Evolutionary conservation across 805 yeast genomes (phyloP).

Genomic region (Komagataella pseudopastoris): DNA sequence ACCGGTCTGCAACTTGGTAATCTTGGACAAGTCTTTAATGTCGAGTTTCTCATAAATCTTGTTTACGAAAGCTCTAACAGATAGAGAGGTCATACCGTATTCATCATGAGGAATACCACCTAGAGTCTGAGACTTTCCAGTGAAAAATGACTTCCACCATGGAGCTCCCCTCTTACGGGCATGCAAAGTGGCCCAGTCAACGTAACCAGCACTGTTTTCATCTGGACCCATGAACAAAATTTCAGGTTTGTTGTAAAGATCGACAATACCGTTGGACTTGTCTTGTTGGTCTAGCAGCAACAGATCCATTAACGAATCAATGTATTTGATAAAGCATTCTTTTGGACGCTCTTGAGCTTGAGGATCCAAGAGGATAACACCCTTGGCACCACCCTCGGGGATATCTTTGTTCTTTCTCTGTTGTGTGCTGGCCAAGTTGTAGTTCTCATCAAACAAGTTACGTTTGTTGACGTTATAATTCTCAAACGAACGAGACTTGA

Average conservation of each 20-base stretch:
- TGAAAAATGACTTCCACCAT: constrained; percentile 97
- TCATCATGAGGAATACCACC: constrained; percentile 99
- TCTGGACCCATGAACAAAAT: constrained; percentile 98
- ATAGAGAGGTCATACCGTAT: constrained; percentile 94
- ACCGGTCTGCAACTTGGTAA: constrained; percentile 88
- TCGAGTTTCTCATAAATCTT: constrained; percentile 72
- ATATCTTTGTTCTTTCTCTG: constrained; percentile 96
- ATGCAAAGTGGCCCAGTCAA: constrained; percentile 95
- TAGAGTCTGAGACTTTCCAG: constrained; percentile 82
- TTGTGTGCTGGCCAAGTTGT: constrained; percentile 90
- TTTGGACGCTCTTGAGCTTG: constrained; percentile 67
- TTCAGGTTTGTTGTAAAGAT: constrained; percentile 72
- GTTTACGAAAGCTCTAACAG: constrained; percentile 85
- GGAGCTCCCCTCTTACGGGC: constrained; percentile 88
- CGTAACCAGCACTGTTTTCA: constrained; percentile 93
- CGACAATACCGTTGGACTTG: constrained; percentile 69
- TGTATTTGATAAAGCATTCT: constrained; percentile 82
- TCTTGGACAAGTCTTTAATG: constrained; percentile 36
- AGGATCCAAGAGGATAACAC: constrained; percentile 75
- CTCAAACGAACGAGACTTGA: constrained; percentile 73
- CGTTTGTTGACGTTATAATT: constrained; percentile 77
- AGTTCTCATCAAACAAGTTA: constrained; percentile 89
- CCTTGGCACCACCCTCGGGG: constrained; percentile 98
- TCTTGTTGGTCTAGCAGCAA: constrained; percentile 38
- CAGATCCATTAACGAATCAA: constrained; percentile 82